These are phyloP conservation scores for Geotrichum carabidarum DNA, from an alignment of 1,139 yeast species.

Conservation along the genomic window DNA sequence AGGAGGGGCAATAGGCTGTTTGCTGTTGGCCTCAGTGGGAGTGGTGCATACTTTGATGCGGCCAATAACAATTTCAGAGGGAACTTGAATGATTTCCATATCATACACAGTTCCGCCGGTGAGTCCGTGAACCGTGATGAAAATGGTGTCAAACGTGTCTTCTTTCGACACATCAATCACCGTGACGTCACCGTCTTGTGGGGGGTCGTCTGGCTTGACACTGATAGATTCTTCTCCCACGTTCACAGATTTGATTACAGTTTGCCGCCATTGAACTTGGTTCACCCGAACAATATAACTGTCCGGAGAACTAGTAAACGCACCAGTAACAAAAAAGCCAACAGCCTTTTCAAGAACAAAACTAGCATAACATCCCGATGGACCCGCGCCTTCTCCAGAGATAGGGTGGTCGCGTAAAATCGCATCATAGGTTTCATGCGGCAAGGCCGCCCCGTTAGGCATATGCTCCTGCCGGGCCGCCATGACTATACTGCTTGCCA, in stretches of 20 bases:
- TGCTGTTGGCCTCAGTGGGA: constrained; percentile 9
- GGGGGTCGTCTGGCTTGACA: constrained; percentile 10
- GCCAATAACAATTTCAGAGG: constrained; percentile 20
- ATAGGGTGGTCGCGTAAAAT: constrained; percentile 15
- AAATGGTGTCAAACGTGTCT: constrained; percentile 9
- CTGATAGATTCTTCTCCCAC: constrained; percentile 18
- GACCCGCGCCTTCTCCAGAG: constrained; percentile 17
- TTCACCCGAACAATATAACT: constrained; percentile 33
- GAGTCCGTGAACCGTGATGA: constrained; percentile 29
- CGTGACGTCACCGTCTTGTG: constrained; percentile 13
- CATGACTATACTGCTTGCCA: constrained; percentile 36
- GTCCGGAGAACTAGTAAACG: constrained; percentile 22
- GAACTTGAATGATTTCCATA: constrained; percentile 29
- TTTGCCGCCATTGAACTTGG: constrained; percentile 39
- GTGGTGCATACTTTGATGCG: constrained; percentile 23
- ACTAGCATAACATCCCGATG: constrained; percentile 28
- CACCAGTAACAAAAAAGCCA: constrained; percentile 31
- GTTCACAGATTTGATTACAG: constrained; percentile 25
- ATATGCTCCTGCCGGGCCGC: constrained; percentile 35
- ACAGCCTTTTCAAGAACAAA: constrained; percentile 34
- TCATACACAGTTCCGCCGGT: constrained; percentile 36
- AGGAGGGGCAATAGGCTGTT: constrained; percentile 22
- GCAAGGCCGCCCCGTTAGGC: constrained; percentile 11
- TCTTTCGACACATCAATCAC: constrained; percentile 8
- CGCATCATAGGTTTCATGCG: constrained; percentile 17